phyloP scores from a whole-genome alignment of 495 filamentous ascomycete genomes.

The Lasiosphaeris hirsuta region DNA sequence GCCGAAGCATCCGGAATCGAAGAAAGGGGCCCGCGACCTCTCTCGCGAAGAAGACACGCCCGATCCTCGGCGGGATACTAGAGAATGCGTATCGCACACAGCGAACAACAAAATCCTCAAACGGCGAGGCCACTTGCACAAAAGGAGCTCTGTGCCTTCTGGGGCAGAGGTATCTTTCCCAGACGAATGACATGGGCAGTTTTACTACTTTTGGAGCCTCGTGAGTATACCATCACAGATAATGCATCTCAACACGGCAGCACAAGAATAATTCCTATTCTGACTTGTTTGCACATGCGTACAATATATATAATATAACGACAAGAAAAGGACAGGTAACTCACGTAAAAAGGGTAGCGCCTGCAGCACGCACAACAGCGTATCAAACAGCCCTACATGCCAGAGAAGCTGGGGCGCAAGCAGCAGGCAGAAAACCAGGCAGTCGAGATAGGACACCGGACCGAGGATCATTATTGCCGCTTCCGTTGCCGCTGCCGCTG shows the following conservation, averaged over 20 bases:
- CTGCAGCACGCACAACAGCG: constrained; percentile 51
- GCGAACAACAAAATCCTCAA: constrained; percentile 70
- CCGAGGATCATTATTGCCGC: constrained; percentile 51
- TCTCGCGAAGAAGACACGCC: constrained; percentile 73
- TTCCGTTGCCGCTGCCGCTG: background rate
- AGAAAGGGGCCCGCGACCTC: constrained; percentile 67
- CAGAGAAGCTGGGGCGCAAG: constrained; percentile 62
- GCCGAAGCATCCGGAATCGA: constrained; percentile 66
- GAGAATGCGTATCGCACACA: constrained; percentile 75
- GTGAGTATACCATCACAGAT: background rate
- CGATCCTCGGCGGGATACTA: constrained; percentile 60
- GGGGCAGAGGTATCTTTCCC: constrained; percentile 53
- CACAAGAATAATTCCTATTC: too few species aligned
- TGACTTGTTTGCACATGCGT: too few species aligned
- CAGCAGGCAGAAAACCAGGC: constrained; percentile 62
- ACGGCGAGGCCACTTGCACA: constrained; percentile 59
- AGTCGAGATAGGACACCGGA: constrained; percentile 68
- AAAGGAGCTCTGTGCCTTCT: constrained; percentile 52
- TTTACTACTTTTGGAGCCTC: constrained; percentile 47
- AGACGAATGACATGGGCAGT: constrained; percentile 55
- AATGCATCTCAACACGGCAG: background rate
- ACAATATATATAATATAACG: background rate
- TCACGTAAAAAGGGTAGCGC: constrained; percentile 71
- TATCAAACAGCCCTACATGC: constrained; percentile 54
- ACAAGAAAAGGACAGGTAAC: constrained; percentile 14